Percentiles rank a stretch among this genome's conserved stretches.
Evolutionary conservation across 2,329 filamentous ascomycete genomes (phyloP).

Genomic region (Volutella citrinella): DNA sequence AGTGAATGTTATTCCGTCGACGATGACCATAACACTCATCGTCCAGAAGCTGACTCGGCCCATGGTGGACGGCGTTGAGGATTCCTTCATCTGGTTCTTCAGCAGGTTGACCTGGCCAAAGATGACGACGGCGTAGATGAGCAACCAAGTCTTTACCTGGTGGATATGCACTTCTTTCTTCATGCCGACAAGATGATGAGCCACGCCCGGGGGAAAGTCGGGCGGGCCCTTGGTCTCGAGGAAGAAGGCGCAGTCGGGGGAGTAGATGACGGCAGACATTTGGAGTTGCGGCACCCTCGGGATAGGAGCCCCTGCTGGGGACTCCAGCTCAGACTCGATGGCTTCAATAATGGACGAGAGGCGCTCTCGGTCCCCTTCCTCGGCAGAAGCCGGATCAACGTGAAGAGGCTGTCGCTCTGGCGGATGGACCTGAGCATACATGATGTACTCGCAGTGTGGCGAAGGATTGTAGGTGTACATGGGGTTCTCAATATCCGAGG

Average conservation of each 20-base stretch:
- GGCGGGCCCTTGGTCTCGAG: constrained; percentile 64
- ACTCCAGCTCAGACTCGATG: constrained; percentile 62
- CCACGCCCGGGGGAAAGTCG: constrained; percentile 46
- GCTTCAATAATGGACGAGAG: constrained; percentile 41
- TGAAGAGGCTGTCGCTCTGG: constrained; percentile 37
- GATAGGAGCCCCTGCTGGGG: constrained; percentile 58
- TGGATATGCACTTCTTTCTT: constrained; percentile 60
- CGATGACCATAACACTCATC: constrained; percentile 58
- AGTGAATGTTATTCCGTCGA: constrained; percentile 58
- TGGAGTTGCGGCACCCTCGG: constrained; percentile 53
- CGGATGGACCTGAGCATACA: constrained; percentile 78
- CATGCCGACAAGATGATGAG: constrained; percentile 55
- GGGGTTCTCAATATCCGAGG: constrained; percentile 62
- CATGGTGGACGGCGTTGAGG: constrained; percentile 65
- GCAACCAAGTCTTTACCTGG: constrained; percentile 57
- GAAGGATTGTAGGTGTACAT: constrained; percentile 54
- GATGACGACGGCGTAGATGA: constrained; percentile 54
- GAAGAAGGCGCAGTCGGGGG: constrained; percentile 66
- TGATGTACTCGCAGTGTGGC: constrained; percentile 84
- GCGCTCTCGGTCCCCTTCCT: constrained; percentile 28
- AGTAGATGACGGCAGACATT: constrained; percentile 63
- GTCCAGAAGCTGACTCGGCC: constrained; percentile 65
- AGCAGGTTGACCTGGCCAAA: constrained; percentile 60
- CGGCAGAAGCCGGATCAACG: constrained; percentile 28
- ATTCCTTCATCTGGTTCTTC: constrained; percentile 63